phyloP scores from a whole-genome alignment of 495 filamentous ascomycete genomes.

The Penicilliopsis zonata region DNA sequence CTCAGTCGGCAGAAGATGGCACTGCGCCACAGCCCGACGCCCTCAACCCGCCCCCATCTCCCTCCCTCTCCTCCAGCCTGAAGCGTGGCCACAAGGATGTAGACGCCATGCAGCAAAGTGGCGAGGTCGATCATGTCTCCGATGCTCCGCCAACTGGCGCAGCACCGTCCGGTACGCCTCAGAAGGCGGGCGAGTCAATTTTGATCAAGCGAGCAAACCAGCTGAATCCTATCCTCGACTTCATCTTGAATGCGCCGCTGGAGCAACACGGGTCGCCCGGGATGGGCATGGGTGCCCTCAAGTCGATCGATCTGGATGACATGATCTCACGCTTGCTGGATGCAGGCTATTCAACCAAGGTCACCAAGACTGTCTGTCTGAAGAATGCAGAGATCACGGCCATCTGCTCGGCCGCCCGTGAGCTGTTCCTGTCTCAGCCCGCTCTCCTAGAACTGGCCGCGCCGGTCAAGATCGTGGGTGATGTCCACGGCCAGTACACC shows the following conservation, averaged over 20 bases:
- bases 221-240: constrained; percentile 48
- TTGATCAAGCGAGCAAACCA: constrained; percentile 68
- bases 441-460: constrained; percentile 83
- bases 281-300: constrained; percentile 57
- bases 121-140: constrained; percentile 93
- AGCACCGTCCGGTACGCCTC: constrained; percentile 31
- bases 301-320: constrained; percentile 87
- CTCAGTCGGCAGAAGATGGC: constrained; percentile 21
- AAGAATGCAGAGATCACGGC: constrained; percentile 96
- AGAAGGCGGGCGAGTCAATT: constrained; percentile 44
- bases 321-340: constrained; percentile 93
- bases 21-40: constrained; percentile 32
- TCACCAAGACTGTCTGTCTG: constrained; percentile 91
- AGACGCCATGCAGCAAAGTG: constrained; percentile 65
- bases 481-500: constrained; percentile 97
- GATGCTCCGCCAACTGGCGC: constrained; percentile 71
- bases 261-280: constrained; percentile 30
- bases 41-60: constrained; percentile 76
- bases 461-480: constrained; percentile 98
- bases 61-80: constrained; percentile 67
- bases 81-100: constrained; percentile 69
- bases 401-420: constrained; percentile 76
- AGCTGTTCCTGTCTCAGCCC: constrained; percentile 84
- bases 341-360: constrained; percentile 89
- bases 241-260: constrained; percentile 29